Conservation (phyloP, 2,329 filamentous ascomycete species). For the Penicillium polonicum region DNA sequence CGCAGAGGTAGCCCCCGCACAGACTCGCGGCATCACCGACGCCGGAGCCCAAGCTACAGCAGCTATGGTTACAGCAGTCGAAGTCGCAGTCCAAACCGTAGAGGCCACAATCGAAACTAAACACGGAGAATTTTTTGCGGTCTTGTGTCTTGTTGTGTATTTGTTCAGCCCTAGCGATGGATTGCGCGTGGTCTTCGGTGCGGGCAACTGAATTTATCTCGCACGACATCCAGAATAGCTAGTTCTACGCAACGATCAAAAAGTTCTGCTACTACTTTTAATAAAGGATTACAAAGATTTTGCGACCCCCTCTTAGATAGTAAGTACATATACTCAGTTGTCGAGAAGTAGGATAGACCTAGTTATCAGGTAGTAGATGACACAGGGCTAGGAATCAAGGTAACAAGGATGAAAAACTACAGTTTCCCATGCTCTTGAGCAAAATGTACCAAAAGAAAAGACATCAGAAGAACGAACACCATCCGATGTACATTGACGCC, state of each 20-base stretch:
- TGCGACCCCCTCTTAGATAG: too few relatives aligned
- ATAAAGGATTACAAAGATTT: too few relatives aligned
- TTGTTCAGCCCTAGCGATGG: neutral
- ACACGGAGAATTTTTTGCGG: too few relatives aligned
- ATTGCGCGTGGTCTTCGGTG: neutral
- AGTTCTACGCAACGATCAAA: neutral
- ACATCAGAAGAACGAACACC: constrained; percentile 67
- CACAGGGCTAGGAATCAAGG: too few relatives aligned
- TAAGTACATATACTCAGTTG: too few relatives aligned
- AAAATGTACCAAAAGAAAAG: neutral
- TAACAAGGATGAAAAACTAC: neutral
- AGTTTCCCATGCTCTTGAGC: too few relatives aligned
- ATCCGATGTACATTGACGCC: constrained; percentile 95
- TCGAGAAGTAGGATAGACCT: too few relatives aligned
- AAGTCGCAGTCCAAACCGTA: constrained; percentile 50
- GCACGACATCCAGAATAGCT: neutral
- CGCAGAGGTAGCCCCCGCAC: constrained; percentile 34
- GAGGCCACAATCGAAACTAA: constrained; percentile 29
- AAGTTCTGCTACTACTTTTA: neutral
- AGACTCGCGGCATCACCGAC: constrained; percentile 43
- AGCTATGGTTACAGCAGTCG: constrained; percentile 62
- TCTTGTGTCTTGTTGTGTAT: neutral
- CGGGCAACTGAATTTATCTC: neutral
- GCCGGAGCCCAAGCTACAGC: constrained; percentile 62
- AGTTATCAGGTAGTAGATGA: too few relatives aligned